Evolutionary conservation across 768 basidiomycete genomes (phyloP).

Genomic region (Mycena metata): DNA sequence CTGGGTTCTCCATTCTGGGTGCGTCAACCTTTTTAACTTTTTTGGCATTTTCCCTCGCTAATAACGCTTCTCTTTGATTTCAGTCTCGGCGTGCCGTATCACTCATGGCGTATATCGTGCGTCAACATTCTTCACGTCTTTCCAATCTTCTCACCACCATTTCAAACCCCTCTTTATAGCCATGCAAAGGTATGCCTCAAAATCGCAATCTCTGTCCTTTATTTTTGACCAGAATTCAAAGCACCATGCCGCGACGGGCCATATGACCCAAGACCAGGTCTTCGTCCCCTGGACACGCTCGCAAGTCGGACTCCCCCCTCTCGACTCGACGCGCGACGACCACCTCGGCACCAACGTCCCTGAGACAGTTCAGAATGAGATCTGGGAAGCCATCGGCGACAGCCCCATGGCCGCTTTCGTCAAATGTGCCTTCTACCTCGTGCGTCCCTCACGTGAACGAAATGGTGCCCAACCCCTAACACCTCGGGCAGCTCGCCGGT

Average conservation of each 20-base stretch:
- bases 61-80: conserved; percentile 17
- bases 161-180: background rate
- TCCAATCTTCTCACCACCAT: background rate
- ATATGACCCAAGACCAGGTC: conserved; percentile 96
- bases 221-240: background rate
- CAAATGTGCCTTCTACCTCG: conserved; percentile 69
- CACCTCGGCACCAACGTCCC: conserved; percentile 73
- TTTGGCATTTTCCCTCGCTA: conserved; percentile 38
- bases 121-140: background rate
- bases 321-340: conserved; percentile 77
- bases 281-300: conserved; percentile 93
- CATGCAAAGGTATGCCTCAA: conserved; percentile 13
- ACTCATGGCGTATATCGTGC: conserved; percentile 88
- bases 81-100: conserved; percentile 95
- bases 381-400: conserved; percentile 92
- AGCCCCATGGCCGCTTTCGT: conserved; percentile 82
- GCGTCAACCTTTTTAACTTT: conserved; percentile 46
- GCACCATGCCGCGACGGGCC: conserved; percentile 79
- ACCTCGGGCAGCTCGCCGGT: conserved; percentile 72
- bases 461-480: conserved; percentile 1
- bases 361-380: conserved; percentile 75
- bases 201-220: background rate
- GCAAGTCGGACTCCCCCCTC: conserved; percentile 70
- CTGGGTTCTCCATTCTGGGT: conserved; percentile 93
- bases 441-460: conserved; percentile 47